Conservation (phyloP, 2,329 filamentous ascomycete species). For the Phaeoacremonium minimum region DNA sequence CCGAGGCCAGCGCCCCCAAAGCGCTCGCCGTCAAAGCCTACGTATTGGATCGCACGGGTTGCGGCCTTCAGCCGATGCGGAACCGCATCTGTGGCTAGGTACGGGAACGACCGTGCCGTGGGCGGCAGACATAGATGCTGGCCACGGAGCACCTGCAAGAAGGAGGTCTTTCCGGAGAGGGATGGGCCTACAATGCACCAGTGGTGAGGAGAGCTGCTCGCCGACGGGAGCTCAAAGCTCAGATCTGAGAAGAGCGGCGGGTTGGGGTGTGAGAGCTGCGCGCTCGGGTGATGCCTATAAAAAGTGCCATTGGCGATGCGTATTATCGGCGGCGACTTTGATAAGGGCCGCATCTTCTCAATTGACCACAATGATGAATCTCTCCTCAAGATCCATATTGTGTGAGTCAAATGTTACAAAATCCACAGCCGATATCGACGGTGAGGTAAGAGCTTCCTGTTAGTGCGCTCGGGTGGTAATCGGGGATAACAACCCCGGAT, state of each 20-base stretch:
- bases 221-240: conserved; percentile 64
- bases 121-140: conserved; percentile 73
- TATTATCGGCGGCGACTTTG: conserved; percentile 54
- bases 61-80: conserved; percentile 52
- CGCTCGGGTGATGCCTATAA: conserved; percentile 68
- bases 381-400: too few relatives aligned
- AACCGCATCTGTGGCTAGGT: conserved; percentile 62
- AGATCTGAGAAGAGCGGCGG: conserved; percentile 70
- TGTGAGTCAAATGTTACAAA: too few relatives aligned
- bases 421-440: too few relatives aligned
- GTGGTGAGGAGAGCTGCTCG: conserved; percentile 47
- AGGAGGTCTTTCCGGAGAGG: conserved; percentile 72
- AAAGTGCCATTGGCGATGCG: conserved; percentile 77
- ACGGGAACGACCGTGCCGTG: conserved; percentile 71
- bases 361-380: conserved; percentile 12
- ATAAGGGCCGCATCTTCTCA: conserved; percentile 29
- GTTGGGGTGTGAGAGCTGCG: conserved; percentile 49
- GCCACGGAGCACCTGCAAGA: conserved; percentile 75
- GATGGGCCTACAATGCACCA: conserved; percentile 86
- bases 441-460: too few relatives aligned
- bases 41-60: conserved; percentile 73
- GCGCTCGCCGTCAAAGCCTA: conserved; percentile 80
- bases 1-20: conserved; percentile 46
- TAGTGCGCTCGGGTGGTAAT: too few relatives aligned
- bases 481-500: too few relatives aligned